A percentile compares a stretch with the other conserved stretches of the same genome.
phyloP scores from a whole-genome alignment of 306 rosid species.

The Leucaena leucocephala region DNA sequence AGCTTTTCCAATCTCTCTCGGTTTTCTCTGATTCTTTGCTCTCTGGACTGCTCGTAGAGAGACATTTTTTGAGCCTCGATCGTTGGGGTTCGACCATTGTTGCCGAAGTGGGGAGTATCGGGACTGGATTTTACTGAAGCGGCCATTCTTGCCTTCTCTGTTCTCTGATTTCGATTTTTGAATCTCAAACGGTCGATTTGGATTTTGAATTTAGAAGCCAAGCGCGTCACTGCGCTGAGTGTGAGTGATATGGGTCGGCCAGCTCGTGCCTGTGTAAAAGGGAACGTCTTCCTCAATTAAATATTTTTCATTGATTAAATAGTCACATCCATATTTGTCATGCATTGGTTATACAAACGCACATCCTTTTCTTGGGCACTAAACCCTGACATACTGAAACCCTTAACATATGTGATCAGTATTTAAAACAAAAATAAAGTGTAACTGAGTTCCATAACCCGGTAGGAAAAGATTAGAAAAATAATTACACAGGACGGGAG shows the following conservation, averaged over 20 bases:
- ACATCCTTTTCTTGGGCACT: too few species aligned
- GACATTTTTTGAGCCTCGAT: slow-evolving; percentile 43
- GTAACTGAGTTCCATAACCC: too few species aligned
- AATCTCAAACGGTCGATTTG: slow-evolving; percentile 55
- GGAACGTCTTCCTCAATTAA: not conserved
- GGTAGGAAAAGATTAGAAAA: too few species aligned
- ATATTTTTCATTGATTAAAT: not conserved
- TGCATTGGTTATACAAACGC: too few species aligned
- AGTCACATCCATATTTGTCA: not conserved
- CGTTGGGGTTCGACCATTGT: slow-evolving; percentile 27
- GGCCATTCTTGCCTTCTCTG: slow-evolving; percentile 36
- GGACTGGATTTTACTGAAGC: slow-evolving; percentile 32
- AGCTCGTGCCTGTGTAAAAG: not conserved
- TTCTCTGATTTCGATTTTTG: slow-evolving; percentile 10
- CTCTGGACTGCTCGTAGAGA: slow-evolving; percentile 72
- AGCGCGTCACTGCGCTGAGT: not conserved
- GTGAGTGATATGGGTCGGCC: too few species aligned
- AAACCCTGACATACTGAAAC: too few species aligned
- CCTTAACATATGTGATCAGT: too few species aligned
- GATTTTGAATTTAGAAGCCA: slow-evolving; percentile 21
- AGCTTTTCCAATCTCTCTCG: slow-evolving; percentile 73
- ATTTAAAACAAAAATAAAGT: too few species aligned
- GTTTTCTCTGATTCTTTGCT: slow-evolving; percentile 81
- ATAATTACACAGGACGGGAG: too few species aligned
- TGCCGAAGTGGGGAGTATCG: slow-evolving; percentile 10